phyloP scores from a whole-genome alignment of 2,329 filamentous ascomycete species.

The Byssoonygena ceratinophila region DNA sequence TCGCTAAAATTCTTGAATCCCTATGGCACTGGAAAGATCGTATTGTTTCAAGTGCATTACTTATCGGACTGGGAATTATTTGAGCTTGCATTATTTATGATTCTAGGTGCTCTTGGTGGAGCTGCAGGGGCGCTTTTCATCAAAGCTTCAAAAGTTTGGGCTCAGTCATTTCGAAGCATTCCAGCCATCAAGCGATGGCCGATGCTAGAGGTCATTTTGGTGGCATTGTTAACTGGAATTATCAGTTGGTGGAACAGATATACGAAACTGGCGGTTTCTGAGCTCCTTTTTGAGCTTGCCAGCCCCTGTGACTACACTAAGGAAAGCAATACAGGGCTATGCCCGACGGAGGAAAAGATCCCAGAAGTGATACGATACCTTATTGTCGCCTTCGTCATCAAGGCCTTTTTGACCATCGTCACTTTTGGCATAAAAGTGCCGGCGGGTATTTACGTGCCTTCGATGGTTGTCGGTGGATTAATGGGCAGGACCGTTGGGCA shows the following conservation, averaged over 20 bases:
- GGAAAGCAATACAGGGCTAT: conserved; percentile 61
- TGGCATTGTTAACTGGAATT: conserved; percentile 73
- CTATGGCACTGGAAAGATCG: conserved; percentile 92
- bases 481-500: conserved; percentile 85
- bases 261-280: conserved; percentile 79
- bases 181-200: conserved; percentile 70
- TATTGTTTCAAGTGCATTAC: conserved; percentile 91
- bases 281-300: conserved; percentile 80
- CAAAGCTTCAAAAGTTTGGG: conserved; percentile 87
- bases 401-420: conserved; percentile 74
- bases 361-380: conserved; percentile 62
- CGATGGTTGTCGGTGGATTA: conserved; percentile 94
- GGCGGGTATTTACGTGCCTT: conserved; percentile 93
- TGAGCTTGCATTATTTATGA: conserved; percentile 71
- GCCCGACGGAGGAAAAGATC: conserved; percentile 67
- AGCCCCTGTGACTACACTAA: conserved; percentile 67
- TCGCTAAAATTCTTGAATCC: conserved; percentile 92
- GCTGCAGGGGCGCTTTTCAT: conserved; percentile 84
- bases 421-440: conserved; percentile 96
- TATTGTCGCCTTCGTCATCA: conserved; percentile 72
- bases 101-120: conserved; percentile 79
- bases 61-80: conserved; percentile 86
- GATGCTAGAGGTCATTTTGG: conserved; percentile 74
- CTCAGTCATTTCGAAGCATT: conserved; percentile 74
- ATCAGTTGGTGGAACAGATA: conserved; percentile 89